Percentiles rank a stretch among this genome's conserved stretches.
Evolutionary conservation across 2,329 filamentous ascomycete genomes (phyloP).

Genomic region (Sphaerulina musiva): DNA sequence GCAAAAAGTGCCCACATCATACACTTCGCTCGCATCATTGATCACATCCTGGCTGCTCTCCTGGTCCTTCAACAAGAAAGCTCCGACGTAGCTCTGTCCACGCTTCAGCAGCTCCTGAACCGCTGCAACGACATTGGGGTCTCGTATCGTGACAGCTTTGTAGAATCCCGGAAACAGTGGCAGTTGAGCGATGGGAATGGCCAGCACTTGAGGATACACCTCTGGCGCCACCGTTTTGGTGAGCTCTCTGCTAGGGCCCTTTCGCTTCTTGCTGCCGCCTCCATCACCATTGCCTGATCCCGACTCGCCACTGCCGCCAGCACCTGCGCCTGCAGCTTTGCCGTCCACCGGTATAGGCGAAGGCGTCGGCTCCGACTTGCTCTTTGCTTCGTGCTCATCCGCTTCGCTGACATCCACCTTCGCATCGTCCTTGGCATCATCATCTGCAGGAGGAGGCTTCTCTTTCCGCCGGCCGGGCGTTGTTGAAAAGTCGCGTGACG

Average conservation of each 20-base stretch:
- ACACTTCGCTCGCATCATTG: slow-evolving; percentile 80
- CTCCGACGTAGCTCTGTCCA: slow-evolving; percentile 93
- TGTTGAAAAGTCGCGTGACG: slow-evolving; percentile 36
- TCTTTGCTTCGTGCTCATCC: slow-evolving; percentile 41
- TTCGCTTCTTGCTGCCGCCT: slow-evolving; percentile 65
- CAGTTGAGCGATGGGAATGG: slow-evolving; percentile 88
- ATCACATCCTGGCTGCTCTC: slow-evolving; percentile 91
- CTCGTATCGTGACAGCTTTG: slow-evolving; percentile 94
- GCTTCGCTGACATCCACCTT: slow-evolving; percentile 38
- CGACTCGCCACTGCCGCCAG: slow-evolving; percentile 42
- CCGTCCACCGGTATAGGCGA: slow-evolving; percentile 50
- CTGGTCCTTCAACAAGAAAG: slow-evolving; percentile 95
- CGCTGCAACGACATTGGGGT: slow-evolving; percentile 82
- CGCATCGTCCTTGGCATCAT: slow-evolving; percentile 36
- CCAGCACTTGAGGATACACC: slow-evolving; percentile 94
- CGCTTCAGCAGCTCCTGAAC: slow-evolving; percentile 96
- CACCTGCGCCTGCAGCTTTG: slow-evolving; percentile 54
- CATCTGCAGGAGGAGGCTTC: slow-evolving; percentile 46
- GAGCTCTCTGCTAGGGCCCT: slow-evolving; percentile 61
- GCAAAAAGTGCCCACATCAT: slow-evolving; percentile 94
- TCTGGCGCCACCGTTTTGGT: slow-evolving; percentile 88
- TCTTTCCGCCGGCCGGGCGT: slow-evolving; percentile 49
- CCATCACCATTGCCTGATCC: slow-evolving; percentile 41
- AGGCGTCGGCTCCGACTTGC: slow-evolving; percentile 45
- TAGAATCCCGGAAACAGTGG: slow-evolving; percentile 97